Evolutionary conservation across 2,329 filamentous ascomycete genomes (phyloP).

Genomic region (Plenodomus biglobosus): DNA sequence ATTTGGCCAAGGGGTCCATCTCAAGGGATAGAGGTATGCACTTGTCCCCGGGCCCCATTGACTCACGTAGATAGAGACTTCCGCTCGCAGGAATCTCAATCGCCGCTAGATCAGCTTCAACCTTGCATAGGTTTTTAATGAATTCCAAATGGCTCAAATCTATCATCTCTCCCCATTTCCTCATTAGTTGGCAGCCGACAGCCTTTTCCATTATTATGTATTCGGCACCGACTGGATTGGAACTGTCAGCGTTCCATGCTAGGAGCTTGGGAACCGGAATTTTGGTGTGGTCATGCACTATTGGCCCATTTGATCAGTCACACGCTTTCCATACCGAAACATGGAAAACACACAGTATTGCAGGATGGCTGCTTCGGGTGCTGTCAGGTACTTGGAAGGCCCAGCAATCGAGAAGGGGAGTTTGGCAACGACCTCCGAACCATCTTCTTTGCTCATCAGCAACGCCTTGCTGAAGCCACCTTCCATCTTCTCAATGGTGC

Average conservation of each 20-base stretch:
- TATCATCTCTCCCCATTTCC: constrained; percentile 36
- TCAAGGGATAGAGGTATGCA: constrained; percentile 8
- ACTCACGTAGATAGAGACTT: constrained; percentile 28
- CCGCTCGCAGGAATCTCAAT: constrained; percentile 41
- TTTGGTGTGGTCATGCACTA: constrained; percentile 15
- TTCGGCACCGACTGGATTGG: constrained; percentile 37
- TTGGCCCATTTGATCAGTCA: background rate
- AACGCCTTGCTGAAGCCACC: constrained; percentile 40
- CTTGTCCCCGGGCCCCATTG: constrained; percentile 8
- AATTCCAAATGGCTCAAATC: constrained; percentile 36
- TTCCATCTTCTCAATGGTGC: constrained; percentile 38
- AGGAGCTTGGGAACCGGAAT: constrained; percentile 33
- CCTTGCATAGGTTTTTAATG: constrained; percentile 29
- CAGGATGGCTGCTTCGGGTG: constrained; percentile 42
- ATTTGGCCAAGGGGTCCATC: constrained; percentile 13
- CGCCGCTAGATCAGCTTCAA: constrained; percentile 30
- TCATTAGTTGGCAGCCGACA: constrained; percentile 33
- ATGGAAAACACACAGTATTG: constrained; percentile 35
- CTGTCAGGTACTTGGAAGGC: constrained; percentile 33
- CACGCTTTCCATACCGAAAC: constrained; percentile 21
- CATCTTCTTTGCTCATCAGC: constrained; percentile 25
- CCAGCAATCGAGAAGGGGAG: constrained; percentile 37
- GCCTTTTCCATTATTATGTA: constrained; percentile 44
- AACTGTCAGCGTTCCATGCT: constrained; percentile 25
- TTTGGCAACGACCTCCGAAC: constrained; percentile 19